Base-by-base conservation (phyloP, 2,329 filamentous ascomycete genomes). In the Diaporthe sp. region DNA sequence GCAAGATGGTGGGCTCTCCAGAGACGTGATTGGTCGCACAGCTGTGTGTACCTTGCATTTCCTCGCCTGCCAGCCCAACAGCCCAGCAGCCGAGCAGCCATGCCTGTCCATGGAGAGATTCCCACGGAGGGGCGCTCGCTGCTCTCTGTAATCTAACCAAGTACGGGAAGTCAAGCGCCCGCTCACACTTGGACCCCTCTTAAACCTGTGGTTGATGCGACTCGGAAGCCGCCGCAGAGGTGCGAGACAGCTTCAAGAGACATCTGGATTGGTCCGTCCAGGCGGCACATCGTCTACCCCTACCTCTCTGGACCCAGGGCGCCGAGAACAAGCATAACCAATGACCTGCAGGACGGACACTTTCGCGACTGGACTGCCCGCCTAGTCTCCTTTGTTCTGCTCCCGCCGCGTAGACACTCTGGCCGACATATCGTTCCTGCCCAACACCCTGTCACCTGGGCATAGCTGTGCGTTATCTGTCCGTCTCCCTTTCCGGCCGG, bases 391-490 rank as follows among this genome's bases (percentile, higher is more conserved):
- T 19, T 35, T 27, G n/a, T n/a, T 32, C 42, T 65, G 27, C 42
- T 50, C 3, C 61, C 61, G 42, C 42, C 61, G 44, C 51, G 44
- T 66, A 51, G 59, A 47, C 59, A 17, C 3, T 66, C 44, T 10
- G 19, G 59, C 15, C 59, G 35, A 66, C n/a, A 68, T 53, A 53
- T 47, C 61, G n/a, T 22, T 32, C 59, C 59, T 63, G 39, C 39
- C 59, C 59, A 32, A 39, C 59, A 32, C 59, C 37, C 58, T 63
- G 39, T 44, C 58, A 22, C 58, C 58, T 63, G 39, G 59, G 59
- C 59, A 63, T 47, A 63, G 39, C 39, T 63, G 59, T 63, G 59
- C 59, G 58, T 47, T 68, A 25, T 74, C 56, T 55, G 50, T 65
- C 53, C 15, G 25, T 63, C 68, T 37, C 25, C 47, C 32, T 32